Evolutionary conservation across 2,329 filamentous ascomycete genomes (phyloP).

Genomic region (Exserohilum rostratum): DNA sequence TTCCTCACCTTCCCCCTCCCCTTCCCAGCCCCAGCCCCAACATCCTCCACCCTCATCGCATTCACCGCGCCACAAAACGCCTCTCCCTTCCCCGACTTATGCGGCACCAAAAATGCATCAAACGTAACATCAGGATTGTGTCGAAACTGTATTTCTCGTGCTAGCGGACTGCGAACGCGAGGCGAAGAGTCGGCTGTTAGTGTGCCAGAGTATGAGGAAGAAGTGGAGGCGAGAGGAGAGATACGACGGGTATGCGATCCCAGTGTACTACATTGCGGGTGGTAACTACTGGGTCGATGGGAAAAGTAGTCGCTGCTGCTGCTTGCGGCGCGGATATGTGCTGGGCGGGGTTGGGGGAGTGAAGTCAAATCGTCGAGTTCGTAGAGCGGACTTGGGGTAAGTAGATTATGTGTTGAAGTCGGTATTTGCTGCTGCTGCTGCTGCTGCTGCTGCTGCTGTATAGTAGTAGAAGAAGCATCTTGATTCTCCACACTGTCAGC

Average conservation of each 20-base stretch:
- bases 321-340: conserved; percentile 10
- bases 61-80: conserved; percentile 18
- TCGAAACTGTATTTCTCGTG: conserved; percentile 10
- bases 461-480: neutral
- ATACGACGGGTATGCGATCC: neutral
- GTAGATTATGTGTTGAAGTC: too few species aligned
- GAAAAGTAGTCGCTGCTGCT: conserved; percentile 18
- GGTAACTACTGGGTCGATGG: neutral
- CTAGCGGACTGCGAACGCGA: conserved; percentile 21
- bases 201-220: too few species aligned
- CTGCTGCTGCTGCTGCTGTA: too few species aligned
- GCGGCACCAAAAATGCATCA: conserved; percentile 34
- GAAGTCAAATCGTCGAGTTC: too few species aligned
- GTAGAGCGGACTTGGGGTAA: too few species aligned
- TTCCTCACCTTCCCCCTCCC: neutral
- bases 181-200: neutral
- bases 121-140: conserved; percentile 28
- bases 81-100: conserved; percentile 36
- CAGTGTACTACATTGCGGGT: neutral
- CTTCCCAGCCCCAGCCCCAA: too few species aligned
- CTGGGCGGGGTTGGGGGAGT: neutral
- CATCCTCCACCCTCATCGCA: too few species aligned
- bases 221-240: neutral
- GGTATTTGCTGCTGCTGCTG: too few species aligned
- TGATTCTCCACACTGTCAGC: conserved; percentile 5